phyloP scores from a whole-genome alignment of 2,329 filamentous ascomycete species.

The Colletotrichum sp. region DNA sequence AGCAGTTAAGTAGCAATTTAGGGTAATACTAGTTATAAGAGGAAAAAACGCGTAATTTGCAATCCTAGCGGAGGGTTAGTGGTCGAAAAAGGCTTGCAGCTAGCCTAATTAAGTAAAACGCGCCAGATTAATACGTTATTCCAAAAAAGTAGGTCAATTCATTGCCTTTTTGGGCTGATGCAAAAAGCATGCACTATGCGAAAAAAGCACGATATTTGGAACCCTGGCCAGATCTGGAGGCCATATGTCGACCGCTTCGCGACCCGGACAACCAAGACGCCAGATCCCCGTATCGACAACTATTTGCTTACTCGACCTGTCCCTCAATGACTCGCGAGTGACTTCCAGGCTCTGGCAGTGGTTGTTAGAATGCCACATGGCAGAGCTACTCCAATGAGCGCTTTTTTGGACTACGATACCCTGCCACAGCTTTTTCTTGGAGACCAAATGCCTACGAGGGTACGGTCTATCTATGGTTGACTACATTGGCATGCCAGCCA shows the following conservation, averaged over 20 bases:
- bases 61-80: no score
- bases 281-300: not conserved
- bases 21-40: no score
- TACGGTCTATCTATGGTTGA: not conserved
- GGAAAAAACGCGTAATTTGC: no score
- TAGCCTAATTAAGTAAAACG: no score
- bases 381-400: not conserved
- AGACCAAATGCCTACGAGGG: not conserved
- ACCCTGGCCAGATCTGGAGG: not conserved
- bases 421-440: not conserved
- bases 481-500: not conserved
- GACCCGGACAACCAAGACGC: not conserved
- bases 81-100: no score
- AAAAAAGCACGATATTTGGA: no score
- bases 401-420: not conserved
- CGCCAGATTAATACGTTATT: no score
- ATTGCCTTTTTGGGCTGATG: no score
- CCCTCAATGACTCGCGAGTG: slow-evolving; percentile 5
- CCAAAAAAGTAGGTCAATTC: no score
- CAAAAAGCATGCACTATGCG: no score
- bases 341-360: not conserved
- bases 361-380: not conserved
- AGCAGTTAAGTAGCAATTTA: accelerated
- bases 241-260: not conserved
- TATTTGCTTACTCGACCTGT: not conserved